A percentile compares a stretch with the other conserved stretches of the same genome.
Conservation (phyloP, 106 monocot genomes). For the Dendrobium huoshanense region DNA sequence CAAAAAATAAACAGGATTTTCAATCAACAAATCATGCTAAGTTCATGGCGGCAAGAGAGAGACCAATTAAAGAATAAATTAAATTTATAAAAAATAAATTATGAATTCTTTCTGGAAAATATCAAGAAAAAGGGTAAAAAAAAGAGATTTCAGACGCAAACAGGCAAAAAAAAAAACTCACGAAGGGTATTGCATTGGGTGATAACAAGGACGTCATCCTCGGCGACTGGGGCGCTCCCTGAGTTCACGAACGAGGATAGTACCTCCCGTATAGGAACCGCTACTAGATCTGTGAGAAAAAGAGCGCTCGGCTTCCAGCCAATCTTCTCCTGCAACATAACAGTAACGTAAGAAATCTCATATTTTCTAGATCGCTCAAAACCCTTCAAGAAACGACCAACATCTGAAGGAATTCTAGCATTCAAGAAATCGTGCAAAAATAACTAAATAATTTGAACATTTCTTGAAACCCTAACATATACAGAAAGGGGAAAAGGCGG, state of each 20-base stretch:
- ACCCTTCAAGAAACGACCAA: neutral
- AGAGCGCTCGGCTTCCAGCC: constrained; percentile 9
- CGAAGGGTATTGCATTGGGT: constrained; percentile 28
- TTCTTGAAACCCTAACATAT: neutral
- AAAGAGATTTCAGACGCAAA: neutral
- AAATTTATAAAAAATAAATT: too few species aligned
- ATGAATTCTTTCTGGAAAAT: neutral
- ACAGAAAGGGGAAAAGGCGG: neutral
- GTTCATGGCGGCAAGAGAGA: neutral
- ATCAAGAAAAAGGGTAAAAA: neutral
- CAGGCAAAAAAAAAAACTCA: neutral
- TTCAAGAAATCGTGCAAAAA: neutral
- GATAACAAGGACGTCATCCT: constrained; percentile 29
- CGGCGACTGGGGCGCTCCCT: neutral
- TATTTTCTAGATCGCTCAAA: neutral
- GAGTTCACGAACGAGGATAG: constrained; percentile 8
- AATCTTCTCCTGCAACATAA: constrained; percentile 3
- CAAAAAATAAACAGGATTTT: neutral
- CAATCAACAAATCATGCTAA: neutral
- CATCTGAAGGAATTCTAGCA: neutral
- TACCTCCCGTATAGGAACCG: constrained; percentile 5
- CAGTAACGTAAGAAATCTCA: neutral
- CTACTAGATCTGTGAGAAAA: constrained; percentile 11
- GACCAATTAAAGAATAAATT: too few species aligned
- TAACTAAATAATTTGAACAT: neutral